These are phyloP conservation scores for Aegilops speltoides DNA, from an alignment of 176 grass and related monocot genomes.

Conservation along the genomic window DNA sequence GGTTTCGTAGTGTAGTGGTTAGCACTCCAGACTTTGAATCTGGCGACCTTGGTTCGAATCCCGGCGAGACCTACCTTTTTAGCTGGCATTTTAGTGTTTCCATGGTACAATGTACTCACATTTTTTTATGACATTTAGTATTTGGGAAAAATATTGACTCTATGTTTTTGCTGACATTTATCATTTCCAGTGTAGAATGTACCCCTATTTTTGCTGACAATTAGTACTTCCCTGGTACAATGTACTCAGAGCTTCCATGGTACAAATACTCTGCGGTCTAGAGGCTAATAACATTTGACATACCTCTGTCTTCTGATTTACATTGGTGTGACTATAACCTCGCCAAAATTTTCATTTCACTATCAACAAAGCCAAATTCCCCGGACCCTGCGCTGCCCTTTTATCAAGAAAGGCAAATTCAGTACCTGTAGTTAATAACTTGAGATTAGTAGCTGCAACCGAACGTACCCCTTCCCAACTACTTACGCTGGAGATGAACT, in stretches of 20 bases:
- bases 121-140: too few relatives aligned
- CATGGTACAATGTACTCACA: too few relatives aligned
- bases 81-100: background rate
- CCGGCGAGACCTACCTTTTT: too few relatives aligned
- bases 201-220: too few relatives aligned
- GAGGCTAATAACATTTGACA: background rate
- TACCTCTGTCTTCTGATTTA: background rate
- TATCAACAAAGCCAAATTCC: slow-evolving; percentile 5
- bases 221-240: too few relatives aligned
- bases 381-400: too few relatives aligned
- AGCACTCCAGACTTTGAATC: too few relatives aligned
- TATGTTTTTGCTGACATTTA: too few relatives aligned
- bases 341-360: slow-evolving; percentile 25
- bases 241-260: background rate
- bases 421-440: slow-evolving; percentile 30
- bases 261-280: background rate
- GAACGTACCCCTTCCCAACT: background rate
- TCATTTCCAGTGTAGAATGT: too few relatives aligned
- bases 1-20: too few relatives aligned
- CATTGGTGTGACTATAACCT: background rate
- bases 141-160: too few relatives aligned
- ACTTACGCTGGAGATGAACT: background rate
- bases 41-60: too few relatives aligned
- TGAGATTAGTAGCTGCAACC: background rate
- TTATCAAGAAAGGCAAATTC: slow-evolving; percentile 23